Base-by-base conservation (phyloP, 306 rosid genomes). In the Begonia masoniana region DNA sequence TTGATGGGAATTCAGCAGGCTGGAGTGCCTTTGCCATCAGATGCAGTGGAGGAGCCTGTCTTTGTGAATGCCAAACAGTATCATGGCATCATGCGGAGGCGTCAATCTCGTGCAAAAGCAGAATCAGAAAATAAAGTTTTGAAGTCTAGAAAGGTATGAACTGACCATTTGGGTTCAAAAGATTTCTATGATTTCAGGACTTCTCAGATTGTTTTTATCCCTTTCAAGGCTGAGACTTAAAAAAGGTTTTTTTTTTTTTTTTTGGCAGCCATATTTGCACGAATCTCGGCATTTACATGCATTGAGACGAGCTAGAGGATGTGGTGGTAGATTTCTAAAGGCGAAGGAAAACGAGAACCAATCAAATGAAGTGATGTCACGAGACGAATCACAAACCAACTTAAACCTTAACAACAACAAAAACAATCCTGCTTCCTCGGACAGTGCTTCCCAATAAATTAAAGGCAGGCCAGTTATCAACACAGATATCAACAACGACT, bases 71-170 rank as follows among this genome's bases (percentile, higher is more conserved):
- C 96, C 51, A 87, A 87, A 57, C 96, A 84, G 63, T 87, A 87
- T 75, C 96, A 79, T 16, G 96, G 96, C 59, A 87, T 87, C 73
- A 71, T 87, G 67, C 74, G 94, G 50, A 94, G 94, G 10, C 73
- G 96, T 43, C 96, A 87, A 61, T 87, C 92, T 52, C 96, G 94
- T 62, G 96, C 96, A 36, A 88, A 84, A 79, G 96, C 96, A 58
- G 96, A 88, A 77, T 81, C 88, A 41, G 94, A 85, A 85, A 80
- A 82, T 52, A 89, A 85, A 68, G 87, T 67, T 67, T 26, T 82
- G 55, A 85, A 78, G 82, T 74, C 77, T 63, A 68, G 95, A 9
- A 89, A 89, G 97, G 97, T 85, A 70, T 21, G 24, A 17, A 17
- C 19, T 17, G 19, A 17, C 19, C 19, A 17, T 17, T 17, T 17